Evolutionary conservation across 768 basidiomycete genomes (phyloP), one percentile per base, ranked within the genome.

Genomic region (Mycena haematopus): DNA sequence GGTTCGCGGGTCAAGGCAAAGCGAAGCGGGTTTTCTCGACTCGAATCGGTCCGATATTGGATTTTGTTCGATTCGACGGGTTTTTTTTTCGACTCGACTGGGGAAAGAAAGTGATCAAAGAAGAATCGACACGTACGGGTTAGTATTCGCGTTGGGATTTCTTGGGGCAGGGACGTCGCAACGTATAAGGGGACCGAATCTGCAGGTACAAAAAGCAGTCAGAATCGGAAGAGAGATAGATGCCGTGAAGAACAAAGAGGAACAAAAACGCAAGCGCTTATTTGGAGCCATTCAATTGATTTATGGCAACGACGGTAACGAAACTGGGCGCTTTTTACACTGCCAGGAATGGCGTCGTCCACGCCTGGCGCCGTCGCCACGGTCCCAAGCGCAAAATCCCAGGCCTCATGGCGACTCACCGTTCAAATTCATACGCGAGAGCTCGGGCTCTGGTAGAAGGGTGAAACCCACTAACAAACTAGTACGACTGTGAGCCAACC

Each of bases 141-240:
- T 91, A 44, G 88, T 83, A 59, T 81, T 84, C 19, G 89, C 85
- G 65, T 88, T 82, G 0, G 88, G 86, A 76, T 91, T 91, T 66
- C 92, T 87, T 2, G 92, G 91, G 2, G 93, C 93, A 19, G 93
- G 93, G 17, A 95, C 92, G 72, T 95, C 93, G 77, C 93, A 95
- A 62, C 93, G 90, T 63, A 94, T 84, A 29, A 95, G 82, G 58
- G 89, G 89, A 19, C 93, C 93, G 68, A 82, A 95, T 58, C 92
- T 94, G 72, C 10, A 17, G 9, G 42, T n/a, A n/a, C n/a, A 3
- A 10, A 8, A 21, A 45, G 22, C 11, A 45, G 13, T 45, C 17
- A 24, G 44, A 45, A 24, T n/a, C 6, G 19, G 40, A n/a, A n/a
- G n/a, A n/a, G n/a, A n/a, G n/a, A 42, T 42, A 42, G 10, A 24